These are phyloP conservation scores for Gypsophila paniculata DNA, from an alignment of 179 eudicot species.

Conservation along the genomic window DNA sequence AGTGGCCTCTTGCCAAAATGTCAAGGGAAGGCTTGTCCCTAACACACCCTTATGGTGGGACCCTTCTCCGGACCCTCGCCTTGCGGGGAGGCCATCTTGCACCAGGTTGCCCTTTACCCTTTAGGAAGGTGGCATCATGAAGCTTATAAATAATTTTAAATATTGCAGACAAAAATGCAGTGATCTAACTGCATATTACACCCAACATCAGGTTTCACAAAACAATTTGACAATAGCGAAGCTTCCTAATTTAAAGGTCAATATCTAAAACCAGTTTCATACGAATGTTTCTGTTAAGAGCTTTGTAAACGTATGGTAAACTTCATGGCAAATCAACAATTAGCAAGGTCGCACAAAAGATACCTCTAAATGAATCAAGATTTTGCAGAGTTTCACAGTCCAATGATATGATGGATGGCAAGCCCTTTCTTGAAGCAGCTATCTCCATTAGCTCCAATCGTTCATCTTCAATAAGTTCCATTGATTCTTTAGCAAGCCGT, in stretches of 20 bases:
- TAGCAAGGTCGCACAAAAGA: conserved; percentile 6
- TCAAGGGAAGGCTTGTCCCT: no score
- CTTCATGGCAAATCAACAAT: background rate
- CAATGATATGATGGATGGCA: conserved; percentile 69
- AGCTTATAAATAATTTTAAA: no score
- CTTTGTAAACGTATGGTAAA: background rate
- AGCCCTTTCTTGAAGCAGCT: conserved; percentile 64
- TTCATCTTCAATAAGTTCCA: conserved; percentile 86
- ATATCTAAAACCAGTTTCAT: background rate
- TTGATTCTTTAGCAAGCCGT: conserved; percentile 82
- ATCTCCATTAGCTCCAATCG: conserved; percentile 88
- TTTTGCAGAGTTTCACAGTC: conserved; percentile 66
- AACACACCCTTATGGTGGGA: no score
- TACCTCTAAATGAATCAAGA: conserved; percentile 72
- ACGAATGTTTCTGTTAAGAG: background rate
- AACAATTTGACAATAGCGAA: no score
- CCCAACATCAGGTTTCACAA: background rate
- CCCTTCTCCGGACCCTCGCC: no score
- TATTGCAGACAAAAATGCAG: no score
- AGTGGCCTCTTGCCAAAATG: no score
- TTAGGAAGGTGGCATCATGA: no score
- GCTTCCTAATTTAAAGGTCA: background rate
- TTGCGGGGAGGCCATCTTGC: no score
- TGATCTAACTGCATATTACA: no score
- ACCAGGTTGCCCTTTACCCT: no score